phyloP scores from a whole-genome alignment of 2,329 filamentous ascomycete genomes.

The Alternaria consortialis region DNA sequence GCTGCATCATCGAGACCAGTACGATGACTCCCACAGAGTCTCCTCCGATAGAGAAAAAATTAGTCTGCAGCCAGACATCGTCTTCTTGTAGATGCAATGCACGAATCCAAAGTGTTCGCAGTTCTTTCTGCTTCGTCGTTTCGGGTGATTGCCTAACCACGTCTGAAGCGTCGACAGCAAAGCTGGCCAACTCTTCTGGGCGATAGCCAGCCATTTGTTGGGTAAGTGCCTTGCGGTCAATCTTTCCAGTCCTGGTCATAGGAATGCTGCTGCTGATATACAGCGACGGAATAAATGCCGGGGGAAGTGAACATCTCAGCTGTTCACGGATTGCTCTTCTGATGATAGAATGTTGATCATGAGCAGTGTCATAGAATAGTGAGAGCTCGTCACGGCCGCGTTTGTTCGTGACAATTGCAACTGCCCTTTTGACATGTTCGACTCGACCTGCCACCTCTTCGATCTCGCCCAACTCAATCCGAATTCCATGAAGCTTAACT shows the following conservation, averaged over 20 bases:
- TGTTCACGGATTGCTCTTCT: not conserved
- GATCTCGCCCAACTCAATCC: not conserved
- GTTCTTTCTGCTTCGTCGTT: not conserved
- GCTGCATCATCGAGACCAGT: not conserved
- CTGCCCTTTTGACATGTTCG: not conserved
- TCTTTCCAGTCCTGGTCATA: not conserved
- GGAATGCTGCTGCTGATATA: not conserved
- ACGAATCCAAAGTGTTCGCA: not conserved
- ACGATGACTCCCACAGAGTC: not conserved
- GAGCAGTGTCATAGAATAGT: not conserved
- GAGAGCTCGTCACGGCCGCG: not conserved
- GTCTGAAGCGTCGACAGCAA: not conserved
- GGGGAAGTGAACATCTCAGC: not conserved
- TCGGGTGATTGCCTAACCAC: not conserved
- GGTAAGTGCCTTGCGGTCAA: not conserved
- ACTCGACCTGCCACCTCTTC: not conserved
- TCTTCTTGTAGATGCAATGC: not conserved
- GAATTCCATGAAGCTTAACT: not conserved
- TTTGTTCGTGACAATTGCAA: not conserved
- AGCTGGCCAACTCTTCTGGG: not conserved
- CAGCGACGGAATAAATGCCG: not conserved
- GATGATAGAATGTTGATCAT: not conserved
- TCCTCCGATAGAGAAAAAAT: constrained; percentile 2
- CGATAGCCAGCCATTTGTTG: not conserved
- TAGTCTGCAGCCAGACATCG: not conserved